Conservation (phyloP, 345 rosid genomes). For the Noccaea bulbosa region DNA sequence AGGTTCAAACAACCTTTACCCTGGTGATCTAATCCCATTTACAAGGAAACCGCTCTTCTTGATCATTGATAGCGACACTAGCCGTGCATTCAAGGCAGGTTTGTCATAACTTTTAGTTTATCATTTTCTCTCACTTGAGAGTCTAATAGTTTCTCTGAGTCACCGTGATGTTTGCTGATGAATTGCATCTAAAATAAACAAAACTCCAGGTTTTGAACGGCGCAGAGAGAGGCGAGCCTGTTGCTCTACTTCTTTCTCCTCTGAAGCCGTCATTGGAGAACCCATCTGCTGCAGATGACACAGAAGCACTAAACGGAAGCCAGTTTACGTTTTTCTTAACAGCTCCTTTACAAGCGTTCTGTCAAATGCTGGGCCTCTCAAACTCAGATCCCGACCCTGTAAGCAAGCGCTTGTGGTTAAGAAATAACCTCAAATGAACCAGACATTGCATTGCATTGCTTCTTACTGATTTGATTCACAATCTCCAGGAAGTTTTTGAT, state of each 20-base stretch:
- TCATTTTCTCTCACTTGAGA: constrained; percentile 35
- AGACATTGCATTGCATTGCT: constrained; percentile 10
- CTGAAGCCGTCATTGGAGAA: constrained; percentile 61
- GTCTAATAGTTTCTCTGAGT: constrained; percentile 28
- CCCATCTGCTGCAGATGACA: constrained; percentile 46
- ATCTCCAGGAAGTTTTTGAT: constrained; percentile 57
- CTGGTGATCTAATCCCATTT: constrained; percentile 94
- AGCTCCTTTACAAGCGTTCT: constrained; percentile 87
- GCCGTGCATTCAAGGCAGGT: constrained; percentile 99
- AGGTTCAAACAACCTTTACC: constrained; percentile 82
- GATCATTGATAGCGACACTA: constrained; percentile 91
- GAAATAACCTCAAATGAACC: not conserved
- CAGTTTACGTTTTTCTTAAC: constrained; percentile 95
- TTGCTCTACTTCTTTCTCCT: constrained; percentile 91
- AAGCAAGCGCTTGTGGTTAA: constrained; percentile 45
- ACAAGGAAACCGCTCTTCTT: constrained; percentile 92
- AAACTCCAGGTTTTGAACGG: constrained; percentile 77
- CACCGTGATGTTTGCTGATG: constrained; percentile 18
- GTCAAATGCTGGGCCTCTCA: constrained; percentile 73
- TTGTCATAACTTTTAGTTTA: constrained; percentile 70
- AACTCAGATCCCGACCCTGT: constrained; percentile 55
- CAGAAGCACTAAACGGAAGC: constrained; percentile 55
- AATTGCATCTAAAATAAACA: not conserved
- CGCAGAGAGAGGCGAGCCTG: constrained; percentile 89
- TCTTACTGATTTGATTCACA: constrained; percentile 25